Evolutionary conservation across 2,329 filamentous ascomycete species (phyloP).

Genomic region (Seiridium cupressi): DNA sequence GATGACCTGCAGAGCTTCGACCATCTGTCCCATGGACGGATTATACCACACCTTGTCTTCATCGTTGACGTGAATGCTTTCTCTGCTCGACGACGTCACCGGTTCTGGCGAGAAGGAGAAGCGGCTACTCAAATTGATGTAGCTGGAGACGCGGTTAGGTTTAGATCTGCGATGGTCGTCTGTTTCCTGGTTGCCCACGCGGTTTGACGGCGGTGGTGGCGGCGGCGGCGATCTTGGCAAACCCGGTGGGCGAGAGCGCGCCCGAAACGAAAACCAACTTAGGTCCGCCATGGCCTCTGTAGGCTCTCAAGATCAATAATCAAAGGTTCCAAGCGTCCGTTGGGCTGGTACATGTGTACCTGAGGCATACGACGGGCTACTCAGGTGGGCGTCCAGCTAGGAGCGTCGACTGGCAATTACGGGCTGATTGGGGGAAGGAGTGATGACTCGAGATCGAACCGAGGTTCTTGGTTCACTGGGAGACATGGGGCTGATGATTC

Average conservation of each 20-base stretch:
- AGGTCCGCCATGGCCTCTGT: conserved; percentile 15
- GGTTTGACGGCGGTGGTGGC: conserved; percentile 6
- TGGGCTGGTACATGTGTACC: no score
- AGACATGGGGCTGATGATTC: no score
- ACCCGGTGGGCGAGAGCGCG: conserved; percentile 19
- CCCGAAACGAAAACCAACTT: conserved; percentile 20
- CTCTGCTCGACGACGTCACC: not conserved
- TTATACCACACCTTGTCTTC: conserved; percentile 32
- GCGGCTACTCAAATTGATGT: conserved; percentile 15
- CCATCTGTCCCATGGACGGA: conserved; percentile 42
- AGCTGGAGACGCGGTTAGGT: conserved; percentile 19
- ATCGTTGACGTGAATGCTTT: conserved; percentile 17
- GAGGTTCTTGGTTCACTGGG: no score
- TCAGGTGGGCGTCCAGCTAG: no score
- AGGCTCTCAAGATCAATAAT: no score
- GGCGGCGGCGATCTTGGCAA: conserved; percentile 11
- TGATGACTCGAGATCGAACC: no score
- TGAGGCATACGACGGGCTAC: no score
- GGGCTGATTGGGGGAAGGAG: no score
- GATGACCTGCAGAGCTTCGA: conserved; percentile 39
- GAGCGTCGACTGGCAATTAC: no score
- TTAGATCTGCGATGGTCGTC: conserved; percentile 11
- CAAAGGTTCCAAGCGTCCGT: no score
- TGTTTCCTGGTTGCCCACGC: conserved; percentile 5
- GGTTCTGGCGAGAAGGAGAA: conserved; percentile 12